Base-by-base conservation (phyloP, 371 early-diverging fungal species). In the Lichtheimia ramosa region DNA sequence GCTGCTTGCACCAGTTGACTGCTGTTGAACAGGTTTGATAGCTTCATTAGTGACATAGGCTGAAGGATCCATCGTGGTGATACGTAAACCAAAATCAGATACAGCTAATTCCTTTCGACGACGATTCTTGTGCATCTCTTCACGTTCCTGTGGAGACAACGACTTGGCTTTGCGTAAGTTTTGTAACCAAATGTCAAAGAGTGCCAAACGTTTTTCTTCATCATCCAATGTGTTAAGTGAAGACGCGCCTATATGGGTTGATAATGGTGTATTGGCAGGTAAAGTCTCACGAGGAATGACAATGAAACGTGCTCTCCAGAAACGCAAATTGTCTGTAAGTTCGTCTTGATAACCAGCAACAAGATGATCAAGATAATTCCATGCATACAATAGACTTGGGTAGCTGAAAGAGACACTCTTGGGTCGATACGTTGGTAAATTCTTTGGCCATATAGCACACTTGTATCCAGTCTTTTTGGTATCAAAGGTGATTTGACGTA, bases 291-390 rank as follows among this genome's bases (percentile, higher is more conserved):
- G 60, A 3, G 99, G 98, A 28, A 97, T 90, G 20, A 98, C 73
- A 43, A 96, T 77, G 70, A 96, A 97, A 5, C 97, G 82, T 0
- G 96, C 84, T 4, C 97, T 78, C 92, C 93, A 95, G 66, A 91
- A 96, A 48, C 89, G 73, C 25, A 93, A 70, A 10, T 87, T 80
- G 43, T 95, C 93, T 0, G 86, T 91, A 62, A 94, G 67, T 16
- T 92, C 92, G 23, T 92, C 89, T 59, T 91, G 89, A 57, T 92
- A 90, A 20, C 97, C 98, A 7, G 92, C 84, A 2, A 95, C 86
- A 16, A 92, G 72, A 57, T 88, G 86, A 71, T 97, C 98, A 23
- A 96, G 74, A 48, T 90, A 92, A 64, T 96, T 98, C 99, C 99
- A 98, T 34, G 92, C 90, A 70, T 95, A 95, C 24, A 85, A 76